Base-by-base conservation (phyloP, 83 land plant genomes). In the Picea engelmannii region DNA sequence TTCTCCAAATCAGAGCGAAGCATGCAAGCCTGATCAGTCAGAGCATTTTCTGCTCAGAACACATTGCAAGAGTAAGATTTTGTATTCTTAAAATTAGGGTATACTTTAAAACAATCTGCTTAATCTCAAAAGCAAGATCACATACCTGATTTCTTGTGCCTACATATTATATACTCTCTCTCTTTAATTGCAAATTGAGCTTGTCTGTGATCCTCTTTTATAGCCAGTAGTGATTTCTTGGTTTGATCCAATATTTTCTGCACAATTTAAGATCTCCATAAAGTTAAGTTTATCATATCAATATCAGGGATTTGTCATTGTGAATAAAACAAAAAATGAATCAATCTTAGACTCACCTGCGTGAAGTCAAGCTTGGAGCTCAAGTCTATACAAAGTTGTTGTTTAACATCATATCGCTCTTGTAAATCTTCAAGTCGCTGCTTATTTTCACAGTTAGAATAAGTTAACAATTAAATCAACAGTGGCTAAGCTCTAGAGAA, bases 381-480 rank as follows among this genome's bases (percentile, higher is more conserved):
- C 64, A 97, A 88, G 16, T 92, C 92, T 59, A 85, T 74, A 69
- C 86, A 90, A n/a, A 84, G 86, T 42, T 89, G 86, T 23, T 86
- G 85, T 81, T 95, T 89, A 64, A 62, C 61, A 62, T 88, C 91
- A 82, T 85, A 87, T 63, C 68, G 90, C 20, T 79, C 89, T 84
- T 91, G 96, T 81, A 96, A 62, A 25, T 96, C 97, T 38, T 96
- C 97, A 63, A 90, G 15, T 85, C 91, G 91, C 98, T 96, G 89
- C 11, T 18, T 24, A 76, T 55, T 13, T 15, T 5, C 65, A 74
- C 75, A 67, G 21, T 16, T 70, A 81, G 27, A 84, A 12, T 81
- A n/a, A 11, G 74, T 59, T 8, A 55, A 49, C 55, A 78, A 81
- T 12, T n/a, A 38, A 17, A 42, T 27, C 40, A 17, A 62, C 21